Evolutionary conservation across 805 yeast genomes (phyloP).

Genomic region (Pichia manshurica): DNA sequence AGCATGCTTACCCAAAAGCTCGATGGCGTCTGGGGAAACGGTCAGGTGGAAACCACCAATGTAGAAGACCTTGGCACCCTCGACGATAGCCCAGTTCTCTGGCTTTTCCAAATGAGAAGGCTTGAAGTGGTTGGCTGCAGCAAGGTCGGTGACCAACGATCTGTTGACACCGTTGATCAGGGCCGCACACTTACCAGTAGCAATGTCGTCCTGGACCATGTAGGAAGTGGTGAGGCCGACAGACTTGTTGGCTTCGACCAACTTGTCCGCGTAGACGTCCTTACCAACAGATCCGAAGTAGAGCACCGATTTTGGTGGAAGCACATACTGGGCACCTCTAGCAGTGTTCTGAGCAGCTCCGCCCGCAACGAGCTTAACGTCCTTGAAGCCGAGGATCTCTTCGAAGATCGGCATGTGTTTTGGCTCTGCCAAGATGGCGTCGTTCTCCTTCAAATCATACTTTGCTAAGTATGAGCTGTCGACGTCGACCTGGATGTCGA

Average conservation of each 20-base stretch:
- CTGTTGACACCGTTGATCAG: slow-evolving; percentile 78
- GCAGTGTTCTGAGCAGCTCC: slow-evolving; percentile 99
- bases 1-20: slow-evolving; percentile 86
- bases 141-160: slow-evolving; percentile 91
- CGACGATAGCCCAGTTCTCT: slow-evolving; percentile 84
- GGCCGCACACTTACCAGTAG: slow-evolving; percentile 98
- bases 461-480: slow-evolving; percentile 63
- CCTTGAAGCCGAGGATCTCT: slow-evolving; percentile 60
- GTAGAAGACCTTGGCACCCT: slow-evolving; percentile 75
- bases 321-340: slow-evolving; percentile 92
- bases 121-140: slow-evolving; percentile 96
- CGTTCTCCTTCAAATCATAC: slow-evolving; percentile 82
- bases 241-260: slow-evolving; percentile 72
- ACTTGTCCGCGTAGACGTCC: slow-evolving; percentile 78
- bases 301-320: slow-evolving; percentile 75
- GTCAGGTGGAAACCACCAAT: slow-evolving; percentile 99
- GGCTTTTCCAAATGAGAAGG: slow-evolving; percentile 81
- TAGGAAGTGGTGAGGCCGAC: slow-evolving; percentile 88
- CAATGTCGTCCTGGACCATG: slow-evolving; percentile 66
- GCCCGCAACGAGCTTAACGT: slow-evolving; percentile 80
- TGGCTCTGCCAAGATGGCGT: slow-evolving; percentile 82
- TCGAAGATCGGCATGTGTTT: slow-evolving; percentile 81
- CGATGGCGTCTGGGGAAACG: slow-evolving; percentile 92
- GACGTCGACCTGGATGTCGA: slow-evolving; percentile 80
- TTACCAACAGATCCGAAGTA: slow-evolving; percentile 97